Conservation (phyloP, 2,329 filamentous ascomycete genomes). For the Xylariaceae sp. region DNA sequence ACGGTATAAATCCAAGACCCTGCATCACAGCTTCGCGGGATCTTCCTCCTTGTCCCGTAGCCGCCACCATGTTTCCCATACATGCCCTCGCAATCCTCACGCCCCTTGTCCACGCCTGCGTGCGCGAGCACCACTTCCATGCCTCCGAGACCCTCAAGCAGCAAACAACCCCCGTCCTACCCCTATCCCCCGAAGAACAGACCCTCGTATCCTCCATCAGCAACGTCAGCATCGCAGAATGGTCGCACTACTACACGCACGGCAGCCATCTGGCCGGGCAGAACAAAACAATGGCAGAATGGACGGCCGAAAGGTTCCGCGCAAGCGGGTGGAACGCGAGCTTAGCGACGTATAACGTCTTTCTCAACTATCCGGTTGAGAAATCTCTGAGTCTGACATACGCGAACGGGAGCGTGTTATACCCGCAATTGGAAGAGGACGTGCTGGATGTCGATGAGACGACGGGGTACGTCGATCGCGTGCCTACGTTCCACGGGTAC, state of each 20-base stretch:
- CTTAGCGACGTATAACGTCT: conserved; percentile 30
- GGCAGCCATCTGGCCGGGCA: conserved; percentile 31
- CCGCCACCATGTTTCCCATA: conserved; percentile 5
- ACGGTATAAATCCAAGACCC: no score
- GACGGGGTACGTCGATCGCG: conserved; percentile 58
- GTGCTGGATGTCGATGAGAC: conserved; percentile 69
- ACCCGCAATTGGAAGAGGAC: conserved; percentile 67
- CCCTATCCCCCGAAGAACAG: conserved; percentile 26
- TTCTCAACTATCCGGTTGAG: conserved; percentile 47
- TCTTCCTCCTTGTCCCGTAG: not conserved
- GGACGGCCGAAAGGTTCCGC: conserved; percentile 30
- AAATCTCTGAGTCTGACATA: conserved; percentile 43
- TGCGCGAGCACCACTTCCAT: conserved; percentile 20
- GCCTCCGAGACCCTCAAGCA: conserved; percentile 14
- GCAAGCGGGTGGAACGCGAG: conserved; percentile 30
- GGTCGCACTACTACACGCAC: conserved; percentile 34
- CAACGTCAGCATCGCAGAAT: conserved; percentile 29
- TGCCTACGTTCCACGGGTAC: conserved; percentile 80
- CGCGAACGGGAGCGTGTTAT: conserved; percentile 46
- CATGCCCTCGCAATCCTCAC: conserved; percentile 9
- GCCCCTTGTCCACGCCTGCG: conserved; percentile 20
- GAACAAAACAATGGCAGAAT: conserved; percentile 30
- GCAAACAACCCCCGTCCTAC: conserved; percentile 20
- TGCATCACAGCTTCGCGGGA: no score
- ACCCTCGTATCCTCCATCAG: conserved; percentile 28